A percentile compares a stretch with the other conserved stretches of the same genome.
Evolutionary conservation across 148 eudicot species (phyloP).

Genomic region (Euryodendron excelsum): DNA sequence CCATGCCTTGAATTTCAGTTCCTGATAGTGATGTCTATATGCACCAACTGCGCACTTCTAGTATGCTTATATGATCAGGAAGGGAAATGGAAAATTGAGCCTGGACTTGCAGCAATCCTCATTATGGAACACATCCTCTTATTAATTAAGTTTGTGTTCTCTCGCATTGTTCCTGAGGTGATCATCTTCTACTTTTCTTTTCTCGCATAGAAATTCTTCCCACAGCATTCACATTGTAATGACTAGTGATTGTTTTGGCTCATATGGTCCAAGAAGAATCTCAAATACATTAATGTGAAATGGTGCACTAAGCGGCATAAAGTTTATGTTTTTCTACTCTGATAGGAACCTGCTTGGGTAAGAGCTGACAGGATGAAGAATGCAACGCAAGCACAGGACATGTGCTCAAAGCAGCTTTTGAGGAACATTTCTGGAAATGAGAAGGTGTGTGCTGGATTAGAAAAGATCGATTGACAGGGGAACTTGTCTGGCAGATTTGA

Average conservation of each 20-base stretch:
- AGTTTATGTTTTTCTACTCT: not conserved
- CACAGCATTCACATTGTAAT: not conserved
- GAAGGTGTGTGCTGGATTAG: slow-evolving; percentile 13
- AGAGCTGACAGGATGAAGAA: slow-evolving; percentile 74
- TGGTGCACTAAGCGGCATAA: not conserved
- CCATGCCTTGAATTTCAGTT: slow-evolving; percentile 42
- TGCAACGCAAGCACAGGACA: slow-evolving; percentile 64
- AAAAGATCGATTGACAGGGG: not conserved
- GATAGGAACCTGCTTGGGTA: slow-evolving; percentile 93
- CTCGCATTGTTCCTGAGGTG: slow-evolving; percentile 89
- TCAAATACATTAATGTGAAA: not conserved
- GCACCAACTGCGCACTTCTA: slow-evolving; percentile 81
- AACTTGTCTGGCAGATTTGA: not conserved
- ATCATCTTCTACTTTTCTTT: not conserved
- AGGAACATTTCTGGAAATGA: slow-evolving; percentile 58
- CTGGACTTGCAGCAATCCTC: slow-evolving; percentile 86
- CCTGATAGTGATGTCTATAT: slow-evolving; percentile 76
- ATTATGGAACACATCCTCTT: slow-evolving; percentile 81
- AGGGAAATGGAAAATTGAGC: slow-evolving; percentile 87
- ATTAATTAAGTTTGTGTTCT: slow-evolving; percentile 76
- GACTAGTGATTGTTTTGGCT: not conserved
- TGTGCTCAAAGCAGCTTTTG: slow-evolving; percentile 73
- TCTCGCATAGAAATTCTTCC: not conserved
- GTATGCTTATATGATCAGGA: slow-evolving; percentile 81
- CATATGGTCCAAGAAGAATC: not conserved